Evolutionary conservation across 2,329 filamentous ascomycete genomes (phyloP), one percentile per base, ranked within the genome.

Genomic region (Cercospora nicotianae): DNA sequence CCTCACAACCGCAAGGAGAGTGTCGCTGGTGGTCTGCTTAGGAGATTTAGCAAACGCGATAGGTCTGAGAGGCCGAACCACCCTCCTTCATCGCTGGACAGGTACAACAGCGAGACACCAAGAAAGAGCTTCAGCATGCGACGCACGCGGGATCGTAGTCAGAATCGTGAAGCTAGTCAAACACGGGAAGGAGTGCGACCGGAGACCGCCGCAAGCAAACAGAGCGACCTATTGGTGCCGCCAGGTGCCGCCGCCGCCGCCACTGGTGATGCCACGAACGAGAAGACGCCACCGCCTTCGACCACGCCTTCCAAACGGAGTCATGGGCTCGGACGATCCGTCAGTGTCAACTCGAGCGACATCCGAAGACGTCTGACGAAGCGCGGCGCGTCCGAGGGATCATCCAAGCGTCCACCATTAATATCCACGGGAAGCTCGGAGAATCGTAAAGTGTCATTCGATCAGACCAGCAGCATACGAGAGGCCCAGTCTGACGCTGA

Each of bases 111-210:
- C 13, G 92, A 94, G 18, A 85, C 87, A 0, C 88, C 92, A 2
- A 87, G 91, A 63, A 96, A 96, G 80, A 96, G 93, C 78, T 96
- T 97, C 78, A 96, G 93, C 77, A 91, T 97, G 71, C 88, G 88
- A 67, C 83, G 87, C 70, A 81, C 84, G 31, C 82, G 87, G 53
- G 86, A 87, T 66, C 80, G 67, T 33, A 73, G 72, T 58, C 69
- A 71, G 58, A 70, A 63, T 23, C 60, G 85, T 69, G 83, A 87
- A 12, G 55, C 69, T 84, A 65, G 64, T 61, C 79, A 69, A 88
- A 81, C 68, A 31, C 60, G 68, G 23, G 68, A 70, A 33, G 63
- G 64, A 68, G 82, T 79, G 89, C 80, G 82, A 79, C 33, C 83
- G 81, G 90, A 81, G 81, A 79, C 36, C 81, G 82, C 67, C 83